Evolutionary conservation across 768 basidiomycete genomes (phyloP).

Genomic region (Russula sp.): DNA sequence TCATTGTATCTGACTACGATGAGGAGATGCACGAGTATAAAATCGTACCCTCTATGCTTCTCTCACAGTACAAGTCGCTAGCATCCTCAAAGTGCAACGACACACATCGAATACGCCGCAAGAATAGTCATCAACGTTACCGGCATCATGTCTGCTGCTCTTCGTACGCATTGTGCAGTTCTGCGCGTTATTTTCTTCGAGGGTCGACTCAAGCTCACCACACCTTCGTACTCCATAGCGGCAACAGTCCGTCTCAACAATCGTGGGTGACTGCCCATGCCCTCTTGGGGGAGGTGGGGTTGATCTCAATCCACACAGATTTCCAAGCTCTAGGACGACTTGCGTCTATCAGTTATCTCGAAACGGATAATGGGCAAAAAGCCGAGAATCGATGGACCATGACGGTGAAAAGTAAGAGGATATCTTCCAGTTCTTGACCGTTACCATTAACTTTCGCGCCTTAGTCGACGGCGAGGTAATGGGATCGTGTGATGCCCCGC

Average conservation of each 20-base stretch:
- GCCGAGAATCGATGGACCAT: conserved; percentile 24
- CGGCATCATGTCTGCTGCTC: conserved; percentile 4
- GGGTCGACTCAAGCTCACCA: background rate
- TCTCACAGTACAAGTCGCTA: background rate
- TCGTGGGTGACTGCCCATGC: conserved; percentile 6
- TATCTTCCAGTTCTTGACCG: background rate
- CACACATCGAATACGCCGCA: background rate
- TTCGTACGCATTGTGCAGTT: conserved; percentile 10
- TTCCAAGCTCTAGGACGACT: conserved; percentile 13
- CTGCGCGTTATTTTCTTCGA: background rate
- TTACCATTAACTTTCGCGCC: background rate
- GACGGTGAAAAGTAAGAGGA: conserved; percentile 31
- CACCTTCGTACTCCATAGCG: conserved; percentile 3
- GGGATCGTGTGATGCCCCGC: conserved; percentile 46
- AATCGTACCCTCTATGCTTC: background rate
- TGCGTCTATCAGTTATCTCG: conserved; percentile 12
- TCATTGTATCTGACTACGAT: background rate
- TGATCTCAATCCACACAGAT: conserved; percentile 15
- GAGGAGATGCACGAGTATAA: conserved; percentile 8
- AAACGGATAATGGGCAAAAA: conserved; percentile 19
- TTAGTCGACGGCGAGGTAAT: conserved; percentile 34
- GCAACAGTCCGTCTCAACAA: conserved; percentile 29
- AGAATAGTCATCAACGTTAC: background rate
- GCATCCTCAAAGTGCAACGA: background rate
- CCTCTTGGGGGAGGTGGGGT: background rate